These are phyloP conservation scores for Gypsophila paniculata DNA, from an alignment of 179 eudicot genomes.

Conservation along the genomic window DNA sequence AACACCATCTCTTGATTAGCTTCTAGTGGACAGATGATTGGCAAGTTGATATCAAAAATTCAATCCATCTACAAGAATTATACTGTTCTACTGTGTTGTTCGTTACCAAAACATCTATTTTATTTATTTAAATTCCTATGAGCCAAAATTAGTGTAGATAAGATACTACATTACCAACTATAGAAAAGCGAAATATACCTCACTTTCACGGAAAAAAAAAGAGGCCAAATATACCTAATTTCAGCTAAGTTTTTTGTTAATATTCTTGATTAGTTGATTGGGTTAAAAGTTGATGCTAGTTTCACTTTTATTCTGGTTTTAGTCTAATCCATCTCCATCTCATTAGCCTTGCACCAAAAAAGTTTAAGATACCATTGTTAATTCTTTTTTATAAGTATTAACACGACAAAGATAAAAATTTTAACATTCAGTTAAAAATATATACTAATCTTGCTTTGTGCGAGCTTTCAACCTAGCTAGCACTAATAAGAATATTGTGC, in stretches of 20 bases:
- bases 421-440: too few species aligned
- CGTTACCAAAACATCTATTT: background rate
- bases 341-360: too few species aligned
- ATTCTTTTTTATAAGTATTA: too few species aligned
- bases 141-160: background rate
- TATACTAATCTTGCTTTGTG: too few species aligned
- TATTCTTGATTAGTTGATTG: background rate
- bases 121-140: background rate
- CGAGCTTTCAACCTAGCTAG: too few species aligned
- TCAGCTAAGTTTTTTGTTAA: background rate
- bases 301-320: constrained; percentile 6
- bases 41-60: constrained; percentile 12
- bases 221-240: constrained; percentile 16
- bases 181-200: constrained; percentile 15
- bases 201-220: background rate
- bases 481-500: too few species aligned
- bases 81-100: constrained; percentile 6
- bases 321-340: too few species aligned
- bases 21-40: background rate
- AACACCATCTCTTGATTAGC: background rate
- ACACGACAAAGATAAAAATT: too few species aligned
- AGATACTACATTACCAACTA: constrained; percentile 4
- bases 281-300: background rate
- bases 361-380: too few species aligned
- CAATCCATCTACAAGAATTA: constrained; percentile 10